phyloP scores from a whole-genome alignment of 148 eudicot species.

The Vaccinium macrocarpon region DNA sequence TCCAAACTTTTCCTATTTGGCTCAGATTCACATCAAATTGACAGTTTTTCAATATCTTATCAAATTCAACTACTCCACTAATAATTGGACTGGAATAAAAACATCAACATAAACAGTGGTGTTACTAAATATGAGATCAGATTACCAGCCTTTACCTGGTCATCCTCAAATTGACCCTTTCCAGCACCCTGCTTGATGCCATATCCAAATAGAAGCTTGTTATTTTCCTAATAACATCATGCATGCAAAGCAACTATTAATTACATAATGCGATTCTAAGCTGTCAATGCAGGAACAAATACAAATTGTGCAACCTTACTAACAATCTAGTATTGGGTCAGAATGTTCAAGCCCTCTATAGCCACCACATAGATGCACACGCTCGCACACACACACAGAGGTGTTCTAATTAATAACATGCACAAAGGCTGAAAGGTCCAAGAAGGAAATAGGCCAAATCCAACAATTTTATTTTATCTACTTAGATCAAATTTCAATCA shows the following conservation, averaged over 20 bases:
- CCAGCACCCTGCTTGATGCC: slow-evolving; percentile 2
- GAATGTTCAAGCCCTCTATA: not conserved
- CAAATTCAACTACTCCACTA: not conserved
- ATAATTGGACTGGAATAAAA: not conserved
- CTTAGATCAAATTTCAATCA: not conserved
- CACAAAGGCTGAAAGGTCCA: not conserved
- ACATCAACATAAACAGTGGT: not conserved
- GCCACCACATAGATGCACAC: not conserved
- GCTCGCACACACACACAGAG: not conserved
- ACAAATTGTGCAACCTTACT: not conserved
- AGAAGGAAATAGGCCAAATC: not conserved
- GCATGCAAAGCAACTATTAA: not conserved
- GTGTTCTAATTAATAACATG: not conserved
- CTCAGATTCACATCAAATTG: not conserved
- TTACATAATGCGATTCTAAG: not conserved
- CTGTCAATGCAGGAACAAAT: not conserved
- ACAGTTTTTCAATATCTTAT: not conserved
- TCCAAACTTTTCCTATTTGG: not conserved
- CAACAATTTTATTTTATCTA: not conserved
- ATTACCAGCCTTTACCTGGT: slow-evolving; percentile 1
- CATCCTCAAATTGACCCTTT: not conserved
- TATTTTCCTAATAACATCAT: not conserved
- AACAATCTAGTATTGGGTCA: not conserved
- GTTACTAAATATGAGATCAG: not conserved
- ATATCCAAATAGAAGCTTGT: not conserved